phyloP scores from a whole-genome alignment of 345 rosid species.

The Rhodamnia argentea region DNA sequence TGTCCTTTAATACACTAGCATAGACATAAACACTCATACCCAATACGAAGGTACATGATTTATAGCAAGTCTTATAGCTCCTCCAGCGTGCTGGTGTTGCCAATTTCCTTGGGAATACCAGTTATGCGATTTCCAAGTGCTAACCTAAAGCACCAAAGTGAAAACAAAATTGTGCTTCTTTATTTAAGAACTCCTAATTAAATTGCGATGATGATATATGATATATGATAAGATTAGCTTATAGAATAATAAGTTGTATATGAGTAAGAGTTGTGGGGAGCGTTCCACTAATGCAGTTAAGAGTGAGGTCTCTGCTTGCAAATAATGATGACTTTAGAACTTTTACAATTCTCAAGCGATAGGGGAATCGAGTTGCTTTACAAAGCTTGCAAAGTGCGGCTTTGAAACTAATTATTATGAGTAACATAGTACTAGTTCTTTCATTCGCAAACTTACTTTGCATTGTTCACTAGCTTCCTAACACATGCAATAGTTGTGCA shows the following conservation, averaged over 20 bases:
- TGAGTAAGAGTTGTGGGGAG: slow-evolving; percentile 43
- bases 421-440: too few species aligned
- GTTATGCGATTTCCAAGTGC: slow-evolving; percentile 51
- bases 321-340: neutral
- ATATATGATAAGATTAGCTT: slow-evolving; percentile 5
- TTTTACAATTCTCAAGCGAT: neutral
- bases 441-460: too few species aligned
- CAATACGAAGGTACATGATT: neutral
- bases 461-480: too few species aligned
- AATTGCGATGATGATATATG: accelerated
- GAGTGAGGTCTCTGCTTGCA: too few species aligned
- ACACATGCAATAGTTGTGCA: too few species aligned
- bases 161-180: neutral
- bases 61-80: slow-evolving; percentile 34
- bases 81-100: slow-evolving; percentile 38
- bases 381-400: too few species aligned
- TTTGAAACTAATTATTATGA: too few species aligned
- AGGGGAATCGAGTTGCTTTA: too few species aligned
- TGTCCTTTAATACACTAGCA: slow-evolving; percentile 52
- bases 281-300: slow-evolving; percentile 10
- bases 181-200: neutral
- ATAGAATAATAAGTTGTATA: slow-evolving; percentile 47
- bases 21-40: neutral
- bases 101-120: slow-evolving; percentile 60
- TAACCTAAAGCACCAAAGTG: slow-evolving; percentile 22